A percentile compares a stretch with the other conserved stretches of the same genome.
Evolutionary conservation across 1,284 basidiomycete species (phyloP).

Genomic region (Porodaedalea pini): DNA sequence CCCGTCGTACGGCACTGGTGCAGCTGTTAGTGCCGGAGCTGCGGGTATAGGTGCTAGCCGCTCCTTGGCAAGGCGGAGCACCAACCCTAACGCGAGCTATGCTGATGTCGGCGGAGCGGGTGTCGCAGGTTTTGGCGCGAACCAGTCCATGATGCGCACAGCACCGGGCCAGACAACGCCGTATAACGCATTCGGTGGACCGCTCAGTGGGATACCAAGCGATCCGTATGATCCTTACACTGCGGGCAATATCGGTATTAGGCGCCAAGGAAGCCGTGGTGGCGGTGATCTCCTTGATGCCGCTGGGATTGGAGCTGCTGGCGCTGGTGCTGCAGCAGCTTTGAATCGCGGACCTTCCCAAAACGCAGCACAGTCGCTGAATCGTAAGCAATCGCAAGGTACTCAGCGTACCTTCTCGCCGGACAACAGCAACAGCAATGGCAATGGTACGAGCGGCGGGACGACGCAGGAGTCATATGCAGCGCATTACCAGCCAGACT

Average conservation of each 20-base stretch:
- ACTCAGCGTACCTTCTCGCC: constrained; percentile 13
- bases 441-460: constrained; percentile 20
- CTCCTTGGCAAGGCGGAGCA: constrained; percentile 25
- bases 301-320: constrained; percentile 19
- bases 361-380: constrained; percentile 6
- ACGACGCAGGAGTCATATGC: constrained; percentile 30
- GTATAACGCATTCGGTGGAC: constrained; percentile 34
- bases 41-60: constrained; percentile 28
- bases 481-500: constrained; percentile 25
- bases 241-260: constrained; percentile 23
- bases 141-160: constrained; percentile 23
- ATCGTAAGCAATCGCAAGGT: constrained; percentile 8
- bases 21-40: constrained; percentile 27
- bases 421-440: constrained; percentile 15
- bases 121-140: constrained; percentile 14
- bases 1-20: constrained; percentile 3
- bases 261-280: constrained; percentile 13
- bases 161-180: constrained; percentile 29
- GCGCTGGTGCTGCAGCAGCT: constrained; percentile 4
- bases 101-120: background rate
- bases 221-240: constrained; percentile 23
- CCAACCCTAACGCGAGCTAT: constrained; percentile 6
- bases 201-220: constrained; percentile 29
- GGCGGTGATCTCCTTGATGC: constrained; percentile 30
- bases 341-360: constrained; percentile 18